Evolutionary conservation across 768 basidiomycete species (phyloP), one percentile per base, ranked within the genome.

Genomic region (Mycena olivaceomarginata): DNA sequence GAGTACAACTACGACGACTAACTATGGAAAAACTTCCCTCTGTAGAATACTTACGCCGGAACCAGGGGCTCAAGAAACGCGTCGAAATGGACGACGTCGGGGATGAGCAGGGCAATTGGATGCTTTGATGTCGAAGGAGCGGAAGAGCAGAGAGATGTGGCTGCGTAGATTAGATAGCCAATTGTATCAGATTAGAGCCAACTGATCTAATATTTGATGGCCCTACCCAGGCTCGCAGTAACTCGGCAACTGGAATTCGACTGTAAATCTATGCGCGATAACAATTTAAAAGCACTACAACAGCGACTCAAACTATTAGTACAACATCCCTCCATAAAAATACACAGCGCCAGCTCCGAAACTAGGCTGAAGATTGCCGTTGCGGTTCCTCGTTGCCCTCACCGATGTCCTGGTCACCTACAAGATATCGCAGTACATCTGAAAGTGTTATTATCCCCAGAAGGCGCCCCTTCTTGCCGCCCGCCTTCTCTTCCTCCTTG

Each of bases 361-460:
- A 57, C 67, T 67, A 72, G 37, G 72, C 56, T 41, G 60, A 56
- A 2, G 78, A 40, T 53, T 68, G 69, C 31, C 57, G 62, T 46
- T 76, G 80, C 39, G 82, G 81, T 25, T 82, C 82, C 60, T 89
- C 89, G 22, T 80, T 72, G 2, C 83, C 86, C 81, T 90, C 91
- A 18, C 88, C 89, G 18, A 93, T 90, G 8, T 87, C 88, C n/a
- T 89, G 85, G 76, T 92, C 91, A 45, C 93, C 93, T 69, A 97
- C 94, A 74, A 97, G 88, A 82, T 97, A 96, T 43, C 94, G 92
- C 65, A 98, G 86, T 57, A 98, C 96, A 82, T 98, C 97, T 84
- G 94, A 96, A 69, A 98, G 89, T 6, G 96, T 96, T 83, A 98
- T 95, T 80, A 98, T 93, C 0, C 97, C 97, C 60, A 97, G 85